These are phyloP conservation scores for Bipolaris gigantea DNA, from an alignment of 2,329 filamentous ascomycete genomes.

Conservation along the genomic window DNA sequence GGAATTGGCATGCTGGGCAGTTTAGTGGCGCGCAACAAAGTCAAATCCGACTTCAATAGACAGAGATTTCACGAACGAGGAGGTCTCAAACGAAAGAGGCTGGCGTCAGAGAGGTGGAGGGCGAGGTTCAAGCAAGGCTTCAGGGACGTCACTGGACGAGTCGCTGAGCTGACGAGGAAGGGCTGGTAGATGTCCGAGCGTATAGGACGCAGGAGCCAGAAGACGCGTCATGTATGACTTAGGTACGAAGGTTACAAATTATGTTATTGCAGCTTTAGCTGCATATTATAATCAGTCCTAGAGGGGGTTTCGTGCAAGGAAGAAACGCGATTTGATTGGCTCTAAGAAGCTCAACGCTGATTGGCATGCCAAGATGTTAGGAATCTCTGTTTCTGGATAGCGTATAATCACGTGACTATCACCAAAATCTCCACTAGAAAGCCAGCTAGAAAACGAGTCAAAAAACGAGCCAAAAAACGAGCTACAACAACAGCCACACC, in stretches of 20 bases:
- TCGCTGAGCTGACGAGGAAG: constrained; percentile 71
- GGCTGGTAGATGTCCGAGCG: constrained; percentile 65
- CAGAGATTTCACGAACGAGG: constrained; percentile 76
- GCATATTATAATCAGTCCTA: too few relatives aligned
- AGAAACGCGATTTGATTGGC: too few relatives aligned
- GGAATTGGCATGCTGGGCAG: constrained; percentile 50
- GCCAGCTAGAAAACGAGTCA: too few relatives aligned
- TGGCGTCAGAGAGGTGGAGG: constrained; percentile 70
- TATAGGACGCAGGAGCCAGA: not conserved
- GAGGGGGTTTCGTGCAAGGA: too few relatives aligned
- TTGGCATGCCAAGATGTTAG: too few relatives aligned
- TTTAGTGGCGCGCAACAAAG: constrained; percentile 57
- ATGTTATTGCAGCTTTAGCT: too few relatives aligned
- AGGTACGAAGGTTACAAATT: constrained; percentile 4
- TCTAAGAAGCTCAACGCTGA: too few relatives aligned
- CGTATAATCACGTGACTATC: too few relatives aligned
- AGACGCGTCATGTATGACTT: not conserved
- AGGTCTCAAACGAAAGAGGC: constrained; percentile 76
- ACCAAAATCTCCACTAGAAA: too few relatives aligned
- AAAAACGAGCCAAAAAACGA: too few relatives aligned
- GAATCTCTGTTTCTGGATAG: too few relatives aligned
- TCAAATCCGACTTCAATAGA: constrained; percentile 57
- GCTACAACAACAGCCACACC: too few relatives aligned
- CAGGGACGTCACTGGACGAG: constrained; percentile 63
- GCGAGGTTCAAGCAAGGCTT: constrained; percentile 70